phyloP scores from a whole-genome alignment of 1,284 basidiomycete genomes.

The Porogramme epimiltina region DNA sequence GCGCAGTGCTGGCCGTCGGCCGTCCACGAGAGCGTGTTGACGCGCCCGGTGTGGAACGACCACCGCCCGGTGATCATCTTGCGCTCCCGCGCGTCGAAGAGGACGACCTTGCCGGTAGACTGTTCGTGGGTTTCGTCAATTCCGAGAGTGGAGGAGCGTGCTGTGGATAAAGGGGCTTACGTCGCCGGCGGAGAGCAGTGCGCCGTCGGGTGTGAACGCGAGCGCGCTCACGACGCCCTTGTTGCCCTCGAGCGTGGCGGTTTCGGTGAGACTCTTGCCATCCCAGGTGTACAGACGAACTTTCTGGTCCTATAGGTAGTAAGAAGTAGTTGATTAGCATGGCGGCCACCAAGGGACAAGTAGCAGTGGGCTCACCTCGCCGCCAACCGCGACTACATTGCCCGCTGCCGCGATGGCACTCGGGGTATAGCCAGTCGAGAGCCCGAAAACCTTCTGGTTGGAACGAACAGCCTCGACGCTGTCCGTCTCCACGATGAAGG shows the following conservation, averaged over 20 bases:
- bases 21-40: conserved; percentile 82
- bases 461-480: conserved; percentile 69
- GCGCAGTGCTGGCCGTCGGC: conserved; percentile 76
- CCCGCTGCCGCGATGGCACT: conserved; percentile 58
- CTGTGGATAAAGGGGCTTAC: conserved; percentile 44
- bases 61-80: conserved; percentile 78
- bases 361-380: conserved; percentile 69
- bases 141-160: not conserved
- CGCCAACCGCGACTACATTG: conserved; percentile 69
- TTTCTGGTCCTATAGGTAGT: conserved; percentile 65
- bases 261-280: conserved; percentile 59
- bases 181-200: conserved; percentile 79
- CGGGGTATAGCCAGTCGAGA: conserved; percentile 55
- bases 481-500: conserved; percentile 73
- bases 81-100: conserved; percentile 72
- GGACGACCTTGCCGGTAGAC: conserved; percentile 79
- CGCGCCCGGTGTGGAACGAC: conserved; percentile 87
- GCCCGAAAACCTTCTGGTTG: conserved; percentile 65
- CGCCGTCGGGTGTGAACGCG: conserved; percentile 81
- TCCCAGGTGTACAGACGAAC: conserved; percentile 76
- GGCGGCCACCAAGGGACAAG: not conserved
- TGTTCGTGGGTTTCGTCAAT: conserved; percentile 30
- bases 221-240: conserved; percentile 75
- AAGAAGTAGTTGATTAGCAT: not conserved
- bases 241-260: conserved; percentile 65